Evolutionary conservation across 495 filamentous ascomycete species (phyloP), one percentile per base, ranked within the genome.

Genomic region (Letharia lupina): DNA sequence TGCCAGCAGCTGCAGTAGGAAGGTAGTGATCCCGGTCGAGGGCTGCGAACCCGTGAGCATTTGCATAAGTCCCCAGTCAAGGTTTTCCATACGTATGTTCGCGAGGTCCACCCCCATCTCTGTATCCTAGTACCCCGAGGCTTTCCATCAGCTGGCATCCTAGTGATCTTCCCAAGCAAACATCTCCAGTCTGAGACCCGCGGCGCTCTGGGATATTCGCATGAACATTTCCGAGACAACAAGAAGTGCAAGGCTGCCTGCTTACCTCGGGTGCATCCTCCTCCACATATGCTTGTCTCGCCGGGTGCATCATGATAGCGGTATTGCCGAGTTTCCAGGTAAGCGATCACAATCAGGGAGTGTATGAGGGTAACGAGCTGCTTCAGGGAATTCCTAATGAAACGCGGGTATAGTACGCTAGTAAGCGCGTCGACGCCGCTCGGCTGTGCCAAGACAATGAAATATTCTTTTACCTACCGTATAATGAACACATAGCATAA

Each of bases 281-380:
- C 81, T 97, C 94, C 68, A 97, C 91, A 77, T 96, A 96, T n/a
- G 94, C 93, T 75, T 93, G 89, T 69, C 94, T 83, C 70, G 94
- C 83, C 48, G 94, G 94, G 79, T 97, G 94, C 81, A 97, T 92
- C 85, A 85, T 85, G 65, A 74, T 84, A 77, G 69, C 67, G 40
- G 35, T 60, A 20, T 57, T 57, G 54, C 31, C 0, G 6, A 37
- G 7, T 2, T 4, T 3, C 11, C 11, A 35, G 13, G 13, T 6
- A 56, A 18, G 1, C 31, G 15, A 16, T 56, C 1, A 5, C 31
- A 56, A 18, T 15, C 12, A 56, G 1, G 13, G 11, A 35, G 7
- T 15, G 5, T 6, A 18, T 18, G 10, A 31, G 4, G 23, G 12
- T 48, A 47, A 50, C 10, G 45, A 47, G 18, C n/a, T 5, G 0